These are phyloP conservation scores for Paraphoma chrysanthemicola DNA, from an alignment of 2,329 filamentous ascomycete genomes.

Conservation along the genomic window DNA sequence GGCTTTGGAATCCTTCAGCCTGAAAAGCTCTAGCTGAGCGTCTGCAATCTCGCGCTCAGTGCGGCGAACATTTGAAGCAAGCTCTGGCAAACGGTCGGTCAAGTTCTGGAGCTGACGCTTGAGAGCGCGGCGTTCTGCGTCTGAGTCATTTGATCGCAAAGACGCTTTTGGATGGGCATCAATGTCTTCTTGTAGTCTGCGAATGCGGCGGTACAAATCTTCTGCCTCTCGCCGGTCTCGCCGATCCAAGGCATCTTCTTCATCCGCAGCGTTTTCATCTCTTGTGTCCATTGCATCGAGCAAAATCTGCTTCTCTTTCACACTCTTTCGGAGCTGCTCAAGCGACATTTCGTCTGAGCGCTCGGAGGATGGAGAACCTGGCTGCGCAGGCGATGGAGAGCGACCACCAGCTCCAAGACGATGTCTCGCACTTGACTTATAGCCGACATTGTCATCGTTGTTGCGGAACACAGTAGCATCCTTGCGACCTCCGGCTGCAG, in stretches of 20 bases:
- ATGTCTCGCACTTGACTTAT: constrained; percentile 90
- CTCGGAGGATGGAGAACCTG: constrained; percentile 60
- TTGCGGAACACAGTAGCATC: constrained; percentile 98
- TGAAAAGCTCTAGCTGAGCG: constrained; percentile 89
- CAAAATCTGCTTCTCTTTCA: constrained; percentile 91
- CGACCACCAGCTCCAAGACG: constrained; percentile 72
- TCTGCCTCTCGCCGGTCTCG: constrained; percentile 91
- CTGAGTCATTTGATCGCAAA: constrained; percentile 69
- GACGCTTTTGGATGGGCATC: constrained; percentile 85
- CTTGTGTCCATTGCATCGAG: constrained; percentile 96
- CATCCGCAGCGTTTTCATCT: constrained; percentile 86
- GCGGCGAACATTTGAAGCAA: constrained; percentile 89
- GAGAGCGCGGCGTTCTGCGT: constrained; percentile 83
- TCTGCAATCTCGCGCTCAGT: constrained; percentile 94
- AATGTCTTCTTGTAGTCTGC: constrained; percentile 92
- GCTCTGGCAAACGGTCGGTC: constrained; percentile 87
- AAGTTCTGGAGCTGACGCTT: constrained; percentile 89
- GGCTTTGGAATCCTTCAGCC: constrained; percentile 89
- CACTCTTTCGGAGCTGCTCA: constrained; percentile 90
- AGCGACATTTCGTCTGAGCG: constrained; percentile 80
- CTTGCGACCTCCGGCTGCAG: constrained; percentile 72
- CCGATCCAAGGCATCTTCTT: constrained; percentile 90
- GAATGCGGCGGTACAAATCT: constrained; percentile 89
- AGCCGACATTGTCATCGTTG: constrained; percentile 88
- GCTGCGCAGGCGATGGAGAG: constrained; percentile 77